A percentile compares a stretch with the other conserved stretches of the same genome.
These are phyloP conservation scores for Rhodotorula sp. DNA, from an alignment of 1,284 basidiomycete species.

Conservation along the genomic window DNA sequence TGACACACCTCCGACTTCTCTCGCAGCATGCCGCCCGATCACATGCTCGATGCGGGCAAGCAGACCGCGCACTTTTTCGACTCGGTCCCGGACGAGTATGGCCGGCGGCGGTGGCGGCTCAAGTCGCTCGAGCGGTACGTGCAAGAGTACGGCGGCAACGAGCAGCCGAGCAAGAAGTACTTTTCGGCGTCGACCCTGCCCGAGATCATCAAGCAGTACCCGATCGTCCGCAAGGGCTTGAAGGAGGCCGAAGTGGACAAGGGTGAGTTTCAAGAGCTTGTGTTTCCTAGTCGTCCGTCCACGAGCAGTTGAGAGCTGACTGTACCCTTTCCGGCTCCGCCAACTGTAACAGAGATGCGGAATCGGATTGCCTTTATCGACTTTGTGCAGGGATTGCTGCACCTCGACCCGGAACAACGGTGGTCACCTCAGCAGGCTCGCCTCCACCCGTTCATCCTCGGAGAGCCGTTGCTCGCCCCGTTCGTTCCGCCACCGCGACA, in stretches of 20 bases:
- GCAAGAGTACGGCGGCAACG: conserved; percentile 87
- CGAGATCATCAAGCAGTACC: conserved; percentile 94
- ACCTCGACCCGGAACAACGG: conserved; percentile 88
- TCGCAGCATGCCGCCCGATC: conserved; percentile 74
- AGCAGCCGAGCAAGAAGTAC: conserved; percentile 97
- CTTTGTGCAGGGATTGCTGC: conserved; percentile 90
- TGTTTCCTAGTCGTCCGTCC: neutral
- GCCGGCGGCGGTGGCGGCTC: conserved; percentile 80
- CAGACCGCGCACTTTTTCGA: conserved; percentile 95
- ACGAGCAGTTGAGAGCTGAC: neutral
- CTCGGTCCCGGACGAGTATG: conserved; percentile 69
- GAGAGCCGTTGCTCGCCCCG: conserved; percentile 58
- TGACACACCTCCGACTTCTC: neutral
- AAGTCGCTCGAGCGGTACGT: conserved; percentile 95
- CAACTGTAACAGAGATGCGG: conserved; percentile 68
- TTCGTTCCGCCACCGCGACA: conserved; percentile 46
- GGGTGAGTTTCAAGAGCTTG: neutral
- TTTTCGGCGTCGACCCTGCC: conserved; percentile 92
- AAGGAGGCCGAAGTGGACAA: conserved; percentile 83
- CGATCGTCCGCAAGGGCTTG: conserved; percentile 73
- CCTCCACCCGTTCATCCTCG: conserved; percentile 95
- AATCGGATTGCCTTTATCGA: conserved; percentile 94
- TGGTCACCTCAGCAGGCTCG: conserved; percentile 98
- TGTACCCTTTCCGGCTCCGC: neutral
- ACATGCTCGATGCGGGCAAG: conserved; percentile 95